These are phyloP conservation scores for Fraxinus pennsylvanica DNA, from an alignment of 257 asterid species.

Conservation along the genomic window DNA sequence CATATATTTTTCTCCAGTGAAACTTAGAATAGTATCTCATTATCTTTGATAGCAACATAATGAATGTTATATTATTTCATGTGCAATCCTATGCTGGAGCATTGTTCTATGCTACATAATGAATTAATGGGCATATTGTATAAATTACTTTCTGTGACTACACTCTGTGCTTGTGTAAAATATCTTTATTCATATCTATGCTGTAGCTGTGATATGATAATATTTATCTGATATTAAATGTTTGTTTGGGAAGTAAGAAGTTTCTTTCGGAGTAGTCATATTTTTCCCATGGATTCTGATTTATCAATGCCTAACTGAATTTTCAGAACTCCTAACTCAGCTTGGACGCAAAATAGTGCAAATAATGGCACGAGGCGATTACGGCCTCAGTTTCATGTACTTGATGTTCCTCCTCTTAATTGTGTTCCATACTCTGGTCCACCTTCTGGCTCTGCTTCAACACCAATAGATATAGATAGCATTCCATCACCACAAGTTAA, in stretches of 20 bases:
- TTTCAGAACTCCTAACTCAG: conserved; percentile 34
- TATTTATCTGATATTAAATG: neutral
- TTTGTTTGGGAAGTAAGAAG: neutral
- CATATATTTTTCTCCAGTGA: neutral
- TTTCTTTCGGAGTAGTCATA: neutral
- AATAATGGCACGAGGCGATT: conserved; percentile 31
- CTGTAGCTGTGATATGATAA: neutral
- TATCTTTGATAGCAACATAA: neutral
- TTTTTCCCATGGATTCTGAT: neutral
- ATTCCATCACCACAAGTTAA: conserved; percentile 8
- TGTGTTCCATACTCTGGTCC: conserved; percentile 41
- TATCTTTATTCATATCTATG: neutral
- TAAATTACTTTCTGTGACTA: neutral
- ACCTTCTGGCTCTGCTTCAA: conserved; percentile 24
- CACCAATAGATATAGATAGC: conserved; percentile 4
- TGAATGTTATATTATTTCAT: neutral
- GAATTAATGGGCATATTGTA: neutral
- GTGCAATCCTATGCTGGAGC: neutral
- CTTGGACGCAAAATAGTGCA: conserved; percentile 18
- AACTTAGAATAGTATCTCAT: neutral
- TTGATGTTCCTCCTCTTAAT: conserved; percentile 39
- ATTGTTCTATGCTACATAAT: neutral
- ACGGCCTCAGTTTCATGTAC: conserved; percentile 29
- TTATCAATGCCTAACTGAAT: neutral
- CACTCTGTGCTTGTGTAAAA: neutral